Evolutionary conservation across 2,329 filamentous ascomycete genomes (phyloP), one percentile per base, ranked within the genome.

Genomic region (Ophiosphaerella narmari): DNA sequence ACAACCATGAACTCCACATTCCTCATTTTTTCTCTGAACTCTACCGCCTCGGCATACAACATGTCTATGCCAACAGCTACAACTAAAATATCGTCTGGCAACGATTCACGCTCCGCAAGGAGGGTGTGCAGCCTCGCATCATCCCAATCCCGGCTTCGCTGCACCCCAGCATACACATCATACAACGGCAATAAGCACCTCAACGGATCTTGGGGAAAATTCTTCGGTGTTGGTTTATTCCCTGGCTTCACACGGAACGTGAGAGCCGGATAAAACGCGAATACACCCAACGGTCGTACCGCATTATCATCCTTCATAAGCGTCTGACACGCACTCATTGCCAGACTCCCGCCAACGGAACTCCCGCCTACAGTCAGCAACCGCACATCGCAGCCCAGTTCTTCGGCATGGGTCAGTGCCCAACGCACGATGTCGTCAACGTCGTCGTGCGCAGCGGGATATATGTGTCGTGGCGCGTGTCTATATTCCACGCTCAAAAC

Each of bases 291-390:
- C 26, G 46, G 39, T 29, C 26, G 26, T 11, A 29, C 26, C 26
- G 18, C 18, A 21, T 21, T 21, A 4, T 6, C 5, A 2, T 29
- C 26, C 2, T 11, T 29, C 26, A 6, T 24, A 5, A 14, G 38
- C 11, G n/a, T 33, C 23, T n/a, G 39, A 35, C 37, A 42, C 26
- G 68, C 55, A 3, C 63, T 67, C 7, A 81, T 48, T 2, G 75
- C 76, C 7, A 81, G 62, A 50, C 76, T 78, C 0, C 69, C 78
- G 6, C 80, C 79, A 0, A 74, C 75, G 1, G 76, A 78, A 26
- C 72, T 72, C 0, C 79, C 79, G 23, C 73, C 72, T 1, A 78
- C 61, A 0, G 78, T 81, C 48, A 81, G 60, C 4, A 76, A 51
- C 1, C 64, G 59, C 2, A 72, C 62, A 59, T 79, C 75, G 2